These are phyloP conservation scores for Alloteropsis semialata DNA, from an alignment of 176 grass and related monocot genomes.

Conservation along the genomic window DNA sequence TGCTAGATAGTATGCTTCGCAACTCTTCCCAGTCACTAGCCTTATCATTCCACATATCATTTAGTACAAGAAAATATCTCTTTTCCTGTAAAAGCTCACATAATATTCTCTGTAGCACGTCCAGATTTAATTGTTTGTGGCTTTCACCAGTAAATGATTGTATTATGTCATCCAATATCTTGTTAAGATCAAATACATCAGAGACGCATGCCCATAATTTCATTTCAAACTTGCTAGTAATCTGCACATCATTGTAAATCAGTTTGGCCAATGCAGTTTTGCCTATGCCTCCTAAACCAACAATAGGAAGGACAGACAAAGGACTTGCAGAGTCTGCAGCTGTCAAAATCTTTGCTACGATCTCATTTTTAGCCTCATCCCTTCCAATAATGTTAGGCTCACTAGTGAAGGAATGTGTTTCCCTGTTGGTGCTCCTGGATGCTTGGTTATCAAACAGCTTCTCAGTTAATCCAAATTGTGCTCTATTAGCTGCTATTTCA, in stretches of 20 bases:
- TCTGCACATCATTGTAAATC: too few relatives aligned
- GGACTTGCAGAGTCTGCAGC: background rate
- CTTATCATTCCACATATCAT: background rate
- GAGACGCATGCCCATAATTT: background rate
- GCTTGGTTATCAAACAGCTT: background rate
- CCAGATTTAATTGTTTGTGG: background rate
- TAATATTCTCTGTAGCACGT: background rate
- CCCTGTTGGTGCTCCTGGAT: background rate
- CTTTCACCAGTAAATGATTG: background rate
- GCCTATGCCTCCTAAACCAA: constrained; percentile 15
- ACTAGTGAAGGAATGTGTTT: background rate
- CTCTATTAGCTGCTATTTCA: background rate
- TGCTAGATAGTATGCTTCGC: background rate
- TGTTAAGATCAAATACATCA: background rate
- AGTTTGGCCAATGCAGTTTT: background rate
- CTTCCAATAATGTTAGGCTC: background rate
- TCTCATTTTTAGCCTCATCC: background rate
- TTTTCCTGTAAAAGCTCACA: background rate
- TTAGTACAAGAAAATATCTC: background rate
- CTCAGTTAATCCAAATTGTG: background rate
- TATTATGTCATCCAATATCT: background rate
- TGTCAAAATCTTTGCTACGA: rapidly evolving
- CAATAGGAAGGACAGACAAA: constrained; percentile 3
- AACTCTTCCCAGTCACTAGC: background rate
- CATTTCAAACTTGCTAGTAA: background rate